Evolutionary conservation across 1,139 yeast genomes (phyloP).

Genomic region (Taphrina pruni): DNA sequence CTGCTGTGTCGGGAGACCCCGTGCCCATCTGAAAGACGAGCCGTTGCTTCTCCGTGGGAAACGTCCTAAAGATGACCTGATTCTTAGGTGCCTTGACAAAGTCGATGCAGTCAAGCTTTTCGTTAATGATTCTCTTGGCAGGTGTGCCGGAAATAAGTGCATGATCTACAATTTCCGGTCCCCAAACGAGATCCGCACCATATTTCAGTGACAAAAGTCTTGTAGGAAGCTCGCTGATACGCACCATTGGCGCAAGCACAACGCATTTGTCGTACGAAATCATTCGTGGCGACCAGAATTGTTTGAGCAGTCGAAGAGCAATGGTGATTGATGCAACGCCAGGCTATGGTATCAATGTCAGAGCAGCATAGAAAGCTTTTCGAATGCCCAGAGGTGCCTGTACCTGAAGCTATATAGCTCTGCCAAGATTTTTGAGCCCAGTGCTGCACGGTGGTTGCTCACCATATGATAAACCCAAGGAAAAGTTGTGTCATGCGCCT

Average conservation of each 20-base stretch:
- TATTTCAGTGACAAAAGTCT: conserved; percentile 75
- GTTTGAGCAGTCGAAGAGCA: not conserved
- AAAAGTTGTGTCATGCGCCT: conserved; percentile 5
- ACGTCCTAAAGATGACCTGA: conserved; percentile 73
- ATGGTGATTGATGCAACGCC: not conserved
- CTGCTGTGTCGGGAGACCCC: conserved; percentile 81
- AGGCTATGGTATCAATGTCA: too few relatives aligned
- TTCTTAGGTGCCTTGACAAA: conserved; percentile 55
- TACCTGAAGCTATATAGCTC: too few relatives aligned
- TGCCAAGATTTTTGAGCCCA: not conserved
- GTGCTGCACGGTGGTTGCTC: not conserved
- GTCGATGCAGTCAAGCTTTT: conserved; percentile 51
- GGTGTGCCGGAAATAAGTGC: conserved; percentile 61
- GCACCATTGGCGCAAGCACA: conserved; percentile 55
- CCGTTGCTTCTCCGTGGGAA: conserved; percentile 59
- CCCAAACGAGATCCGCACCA: conserved; percentile 96
- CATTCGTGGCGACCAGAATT: conserved; percentile 13
- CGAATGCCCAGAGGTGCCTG: too few relatives aligned
- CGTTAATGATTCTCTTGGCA: conserved; percentile 68
- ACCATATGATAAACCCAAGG: not conserved
- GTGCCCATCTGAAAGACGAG: conserved; percentile 91
- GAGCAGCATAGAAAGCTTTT: too few relatives aligned
- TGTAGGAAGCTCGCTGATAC: conserved; percentile 92
- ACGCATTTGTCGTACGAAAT: conserved; percentile 39
- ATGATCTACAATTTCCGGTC: conserved; percentile 90